Percentiles rank a stretch among this genome's conserved stretches.
Conservation (phyloP, 257 asterid genomes). For the Fraxinus pennsylvanica region DNA sequence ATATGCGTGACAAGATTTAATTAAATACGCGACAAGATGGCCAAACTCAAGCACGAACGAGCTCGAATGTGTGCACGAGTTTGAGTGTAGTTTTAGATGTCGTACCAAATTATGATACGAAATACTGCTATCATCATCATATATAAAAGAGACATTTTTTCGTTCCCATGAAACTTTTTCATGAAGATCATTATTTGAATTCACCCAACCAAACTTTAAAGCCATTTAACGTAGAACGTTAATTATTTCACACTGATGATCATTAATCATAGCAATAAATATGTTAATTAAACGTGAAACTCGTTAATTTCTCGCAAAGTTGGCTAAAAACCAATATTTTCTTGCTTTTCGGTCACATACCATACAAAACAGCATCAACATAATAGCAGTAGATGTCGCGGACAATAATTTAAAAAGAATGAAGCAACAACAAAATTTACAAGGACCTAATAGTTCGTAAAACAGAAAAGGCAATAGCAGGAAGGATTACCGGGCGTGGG, state of each 20-base stretch:
- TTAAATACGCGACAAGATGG: too few species aligned
- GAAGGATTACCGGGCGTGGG: not conserved
- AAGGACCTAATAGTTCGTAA: conserved; percentile 21
- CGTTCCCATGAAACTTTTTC: too few species aligned
- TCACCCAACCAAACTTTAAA: too few species aligned
- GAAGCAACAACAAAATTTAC: conserved; percentile 38
- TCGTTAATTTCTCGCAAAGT: not conserved
- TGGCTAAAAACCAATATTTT: not conserved
- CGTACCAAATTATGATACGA: not conserved
- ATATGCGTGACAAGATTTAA: too few species aligned
- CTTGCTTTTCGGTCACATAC: not conserved
- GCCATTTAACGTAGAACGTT: too few species aligned
- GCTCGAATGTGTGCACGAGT: too few species aligned
- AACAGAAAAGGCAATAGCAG: not conserved
- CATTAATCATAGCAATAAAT: too few species aligned
- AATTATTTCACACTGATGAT: not conserved
- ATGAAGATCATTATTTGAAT: too few species aligned
- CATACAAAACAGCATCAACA: conserved; percentile 14
- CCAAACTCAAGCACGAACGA: too few species aligned
- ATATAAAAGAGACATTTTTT: too few species aligned
- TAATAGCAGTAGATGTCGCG: not conserved
- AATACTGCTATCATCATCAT: not conserved
- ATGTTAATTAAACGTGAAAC: not conserved
- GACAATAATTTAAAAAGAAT: conserved; percentile 12
- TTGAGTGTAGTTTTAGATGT: too few species aligned